Conservation (phyloP, 2,329 filamentous ascomycete genomes). For the Byssothecium circinans region DNA sequence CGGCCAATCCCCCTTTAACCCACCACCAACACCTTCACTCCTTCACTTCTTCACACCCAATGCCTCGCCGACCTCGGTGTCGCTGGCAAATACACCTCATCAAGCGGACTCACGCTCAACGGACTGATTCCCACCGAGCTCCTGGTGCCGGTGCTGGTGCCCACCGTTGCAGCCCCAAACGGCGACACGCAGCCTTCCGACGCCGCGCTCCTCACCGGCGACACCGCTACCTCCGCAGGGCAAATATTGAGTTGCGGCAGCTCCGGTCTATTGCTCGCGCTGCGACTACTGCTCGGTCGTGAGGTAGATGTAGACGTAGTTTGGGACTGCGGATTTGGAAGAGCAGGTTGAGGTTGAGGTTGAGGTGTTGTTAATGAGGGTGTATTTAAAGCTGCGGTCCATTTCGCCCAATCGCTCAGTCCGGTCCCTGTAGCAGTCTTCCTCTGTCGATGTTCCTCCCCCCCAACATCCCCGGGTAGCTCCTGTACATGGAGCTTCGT, state of each 20-base stretch:
- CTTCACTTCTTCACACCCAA: constrained; percentile 1
- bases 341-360: too few species aligned
- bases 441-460: not conserved
- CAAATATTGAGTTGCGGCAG: constrained; percentile 6
- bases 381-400: not conserved
- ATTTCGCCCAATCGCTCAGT: not conserved
- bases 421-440: not conserved
- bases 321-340: too few species aligned
- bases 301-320: not conserved
- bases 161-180: not conserved
- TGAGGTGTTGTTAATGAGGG: not conserved
- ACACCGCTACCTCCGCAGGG: not conserved
- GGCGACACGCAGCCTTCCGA: not conserved
- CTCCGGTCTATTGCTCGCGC: not conserved
- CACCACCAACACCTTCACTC: too few species aligned
- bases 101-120: constrained; percentile 6
- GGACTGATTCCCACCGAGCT: constrained; percentile 4
- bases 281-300: not conserved
- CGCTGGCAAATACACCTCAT: constrained; percentile 6
- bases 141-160: not conserved
- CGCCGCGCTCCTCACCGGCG: not conserved
- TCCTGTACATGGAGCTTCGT: constrained; percentile 19
- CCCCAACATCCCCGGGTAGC: constrained; percentile 10
- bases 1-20: too few species aligned
- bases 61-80: constrained; percentile 1